Evolutionary conservation across 148 eudicot genomes (phyloP).

Genomic region (Drosera capensis): DNA sequence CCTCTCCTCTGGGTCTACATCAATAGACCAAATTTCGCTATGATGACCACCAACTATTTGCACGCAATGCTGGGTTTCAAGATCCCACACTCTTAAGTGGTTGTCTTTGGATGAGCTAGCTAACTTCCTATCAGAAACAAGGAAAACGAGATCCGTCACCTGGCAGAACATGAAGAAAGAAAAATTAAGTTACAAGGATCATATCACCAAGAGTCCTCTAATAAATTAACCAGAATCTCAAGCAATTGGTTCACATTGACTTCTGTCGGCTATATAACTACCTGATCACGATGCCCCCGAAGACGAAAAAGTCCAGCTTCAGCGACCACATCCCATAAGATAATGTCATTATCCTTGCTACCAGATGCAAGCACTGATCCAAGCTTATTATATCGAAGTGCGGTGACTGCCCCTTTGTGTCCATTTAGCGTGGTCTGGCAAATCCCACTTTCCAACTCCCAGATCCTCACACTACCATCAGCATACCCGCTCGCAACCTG

Average conservation of each 20-base stretch:
- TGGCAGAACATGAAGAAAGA: slow-evolving; percentile 11
- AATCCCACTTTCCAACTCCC: slow-evolving; percentile 63
- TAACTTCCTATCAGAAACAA: slow-evolving; percentile 68
- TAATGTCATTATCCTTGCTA: slow-evolving; percentile 85
- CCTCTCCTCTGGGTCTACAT: slow-evolving; percentile 65
- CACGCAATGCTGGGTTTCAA: slow-evolving; percentile 86
- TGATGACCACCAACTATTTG: slow-evolving; percentile 96
- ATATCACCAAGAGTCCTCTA: not conserved
- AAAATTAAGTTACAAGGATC: slow-evolving; percentile 1
- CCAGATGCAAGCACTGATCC: slow-evolving; percentile 92
- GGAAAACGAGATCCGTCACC: slow-evolving; percentile 85
- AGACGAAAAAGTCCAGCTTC: slow-evolving; percentile 92
- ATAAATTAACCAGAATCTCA: no score
- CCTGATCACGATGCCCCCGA: slow-evolving; percentile 98
- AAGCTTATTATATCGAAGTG: slow-evolving; percentile 57
- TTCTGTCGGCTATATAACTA: no score
- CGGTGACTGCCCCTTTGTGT: slow-evolving; percentile 79
- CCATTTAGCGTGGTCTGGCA: slow-evolving; percentile 95
- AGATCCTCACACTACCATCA: slow-evolving; percentile 87
- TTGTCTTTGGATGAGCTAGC: slow-evolving; percentile 97
- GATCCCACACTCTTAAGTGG: slow-evolving; percentile 92
- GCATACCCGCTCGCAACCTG: slow-evolving; percentile 94
- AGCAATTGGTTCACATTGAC: no score
- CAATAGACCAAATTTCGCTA: slow-evolving; percentile 92
- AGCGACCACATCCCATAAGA: slow-evolving; percentile 94